Evolutionary conservation across 306 rosid species (phyloP).

Genomic region (Cicer arietinum): DNA sequence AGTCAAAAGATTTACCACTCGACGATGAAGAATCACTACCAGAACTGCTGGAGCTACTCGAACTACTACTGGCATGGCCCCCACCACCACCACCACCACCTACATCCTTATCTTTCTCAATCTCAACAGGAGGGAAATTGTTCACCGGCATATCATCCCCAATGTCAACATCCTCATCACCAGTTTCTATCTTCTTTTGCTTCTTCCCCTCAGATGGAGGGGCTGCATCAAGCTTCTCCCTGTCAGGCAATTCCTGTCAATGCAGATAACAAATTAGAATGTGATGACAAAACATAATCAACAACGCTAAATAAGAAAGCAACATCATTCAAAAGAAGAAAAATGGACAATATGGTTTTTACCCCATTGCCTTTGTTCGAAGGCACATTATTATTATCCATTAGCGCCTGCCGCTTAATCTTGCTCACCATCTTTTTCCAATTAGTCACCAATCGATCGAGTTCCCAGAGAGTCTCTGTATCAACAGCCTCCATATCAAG

Average conservation of each 20-base stretch:
- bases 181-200: conserved; percentile 76
- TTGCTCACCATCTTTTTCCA: conserved; percentile 94
- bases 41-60: conserved; percentile 86
- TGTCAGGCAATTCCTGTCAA: conserved; percentile 54
- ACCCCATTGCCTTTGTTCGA: conserved; percentile 69
- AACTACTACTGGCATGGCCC: conserved; percentile 74
- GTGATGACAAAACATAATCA: too few relatives aligned
- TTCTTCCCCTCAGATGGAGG: conserved; percentile 59
- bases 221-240: conserved; percentile 55
- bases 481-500: conserved; percentile 95
- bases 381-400: conserved; percentile 51
- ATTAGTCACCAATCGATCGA: conserved; percentile 89
- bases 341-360: conserved; percentile 2
- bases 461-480: conserved; percentile 98
- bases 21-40: conserved; percentile 93
- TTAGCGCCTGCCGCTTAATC: conserved; percentile 81
- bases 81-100: conserved; percentile 68
- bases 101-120: conserved; percentile 78
- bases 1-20: conserved; percentile 67
- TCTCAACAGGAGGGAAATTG: conserved; percentile 85
- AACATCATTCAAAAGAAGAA: neutral
- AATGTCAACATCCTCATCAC: conserved; percentile 95
- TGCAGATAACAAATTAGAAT: neutral
- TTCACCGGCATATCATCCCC: conserved; percentile 92
- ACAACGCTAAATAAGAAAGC: neutral